Percentiles rank a stretch among this genome's conserved stretches.
Conservation (phyloP, 345 rosid species). For the Acer negundo region DNA sequence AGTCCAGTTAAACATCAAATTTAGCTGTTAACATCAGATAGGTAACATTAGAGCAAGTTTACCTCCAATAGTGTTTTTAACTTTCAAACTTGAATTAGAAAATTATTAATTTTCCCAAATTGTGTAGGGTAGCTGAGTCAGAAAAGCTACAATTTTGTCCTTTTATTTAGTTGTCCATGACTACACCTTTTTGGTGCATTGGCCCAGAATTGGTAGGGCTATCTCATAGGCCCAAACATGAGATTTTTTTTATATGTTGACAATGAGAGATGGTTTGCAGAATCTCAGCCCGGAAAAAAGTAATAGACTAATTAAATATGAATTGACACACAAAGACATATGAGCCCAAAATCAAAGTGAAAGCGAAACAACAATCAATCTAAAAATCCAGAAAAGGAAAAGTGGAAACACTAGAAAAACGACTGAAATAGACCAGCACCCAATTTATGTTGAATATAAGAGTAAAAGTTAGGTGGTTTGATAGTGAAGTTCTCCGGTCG, state of each 20-base stretch:
- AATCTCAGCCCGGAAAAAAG: not conserved
- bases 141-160: too few relatives aligned
- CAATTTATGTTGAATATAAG: conserved; percentile 16
- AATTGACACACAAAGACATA: not conserved
- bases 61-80: too few relatives aligned
- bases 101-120: too few relatives aligned
- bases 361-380: not conserved
- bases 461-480: conserved; percentile 27
- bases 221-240: not conserved
- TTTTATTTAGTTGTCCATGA: not conserved
- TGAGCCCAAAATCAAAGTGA: not conserved
- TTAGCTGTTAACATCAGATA: too few relatives aligned
- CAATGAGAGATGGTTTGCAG: not conserved
- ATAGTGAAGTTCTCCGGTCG: conserved; percentile 18
- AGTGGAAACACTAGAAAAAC: not conserved
- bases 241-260: not conserved
- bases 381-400: not conserved
- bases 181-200: not conserved
- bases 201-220: not conserved
- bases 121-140: not conserved
- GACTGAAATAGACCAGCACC: conserved; percentile 23
- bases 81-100: not conserved
- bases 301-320: not conserved
- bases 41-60: too few relatives aligned
- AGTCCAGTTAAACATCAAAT: too few relatives aligned